Evolutionary conservation across 371 early-diverging fungal species (phyloP).

Genomic region (Lichtheimia ramosa): DNA sequence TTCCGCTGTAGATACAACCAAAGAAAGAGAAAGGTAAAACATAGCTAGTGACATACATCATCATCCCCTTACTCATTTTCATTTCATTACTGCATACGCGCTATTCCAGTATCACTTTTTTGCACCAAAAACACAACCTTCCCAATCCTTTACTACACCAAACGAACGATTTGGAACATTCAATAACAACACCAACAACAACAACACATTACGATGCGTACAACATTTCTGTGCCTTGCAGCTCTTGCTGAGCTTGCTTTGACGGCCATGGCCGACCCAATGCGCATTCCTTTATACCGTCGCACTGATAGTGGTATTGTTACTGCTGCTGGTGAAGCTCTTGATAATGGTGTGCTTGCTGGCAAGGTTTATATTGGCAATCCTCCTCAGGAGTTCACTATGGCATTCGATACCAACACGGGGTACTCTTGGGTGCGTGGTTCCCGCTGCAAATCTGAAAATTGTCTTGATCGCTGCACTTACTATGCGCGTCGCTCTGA

Average conservation of each 20-base stretch:
- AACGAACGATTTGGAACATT: background rate
- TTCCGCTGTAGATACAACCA: constrained; percentile 6
- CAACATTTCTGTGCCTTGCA: constrained; percentile 42
- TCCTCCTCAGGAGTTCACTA: constrained; percentile 47
- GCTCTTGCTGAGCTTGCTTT: constrained; percentile 45
- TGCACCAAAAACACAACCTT: constrained; percentile 1
- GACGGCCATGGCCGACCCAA: constrained; percentile 31
- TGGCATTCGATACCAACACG: constrained; percentile 52
- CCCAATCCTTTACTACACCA: background rate
- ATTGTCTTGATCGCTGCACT: constrained; percentile 42
- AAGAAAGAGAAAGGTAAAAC: constrained; percentile 11
- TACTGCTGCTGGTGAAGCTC: constrained; percentile 43
- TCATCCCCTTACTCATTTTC: too few relatives aligned
- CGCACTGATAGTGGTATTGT: constrained; percentile 32
- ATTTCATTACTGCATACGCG: too few relatives aligned
- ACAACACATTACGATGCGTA: constrained; percentile 27
- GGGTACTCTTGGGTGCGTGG: constrained; percentile 57
- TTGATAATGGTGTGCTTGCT: constrained; percentile 48
- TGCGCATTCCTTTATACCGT: constrained; percentile 42
- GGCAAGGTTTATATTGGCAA: constrained; percentile 46
- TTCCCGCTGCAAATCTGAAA: constrained; percentile 44
- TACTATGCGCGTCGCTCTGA: constrained; percentile 39
- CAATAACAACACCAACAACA: constrained; percentile 2
- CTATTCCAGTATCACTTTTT: background rate
- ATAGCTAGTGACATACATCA: too few relatives aligned